These are phyloP conservation scores for Komagataella populi DNA, from an alignment of 805 yeast species.

Conservation along the genomic window DNA sequence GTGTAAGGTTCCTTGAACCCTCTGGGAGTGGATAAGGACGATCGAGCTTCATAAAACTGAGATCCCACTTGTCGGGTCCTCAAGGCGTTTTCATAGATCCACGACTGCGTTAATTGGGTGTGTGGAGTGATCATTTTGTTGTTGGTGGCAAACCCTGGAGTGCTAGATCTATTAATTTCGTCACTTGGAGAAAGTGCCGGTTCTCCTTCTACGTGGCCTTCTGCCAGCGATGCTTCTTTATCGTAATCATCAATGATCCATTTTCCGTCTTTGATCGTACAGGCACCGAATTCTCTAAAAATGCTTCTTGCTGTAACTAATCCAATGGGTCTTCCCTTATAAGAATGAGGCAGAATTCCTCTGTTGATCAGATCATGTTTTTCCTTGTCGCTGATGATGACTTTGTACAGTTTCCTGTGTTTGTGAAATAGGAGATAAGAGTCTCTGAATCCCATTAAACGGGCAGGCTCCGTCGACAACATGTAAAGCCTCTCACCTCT, in stretches of 20 bases:
- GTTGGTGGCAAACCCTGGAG: neutral
- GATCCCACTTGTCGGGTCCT: conserved; percentile 64
- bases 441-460: conserved; percentile 89
- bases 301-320: conserved; percentile 84
- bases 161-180: conserved; percentile 17
- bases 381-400: conserved; percentile 61
- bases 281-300: conserved; percentile 86
- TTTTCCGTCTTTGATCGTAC: conserved; percentile 65
- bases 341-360: conserved; percentile 75
- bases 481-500: conserved; percentile 67
- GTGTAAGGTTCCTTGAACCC: conserved; percentile 73
- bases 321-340: conserved; percentile 81
- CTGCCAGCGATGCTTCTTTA: conserved; percentile 41
- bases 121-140: conserved; percentile 18
- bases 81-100: conserved; percentile 79
- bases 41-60: conserved; percentile 43
- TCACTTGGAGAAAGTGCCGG: conserved; percentile 53
- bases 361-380: conserved; percentile 73
- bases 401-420: conserved; percentile 63
- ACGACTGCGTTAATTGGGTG: conserved; percentile 29
- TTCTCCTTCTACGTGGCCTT: conserved; percentile 60
- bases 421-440: conserved; percentile 82
- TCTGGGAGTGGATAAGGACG: conserved; percentile 29
- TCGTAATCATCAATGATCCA: conserved; percentile 82
- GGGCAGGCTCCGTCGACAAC: conserved; percentile 93